These are phyloP conservation scores for Vitis cinerea DNA, from an alignment of 164 flowering plant genomes.

Conservation along the genomic window DNA sequence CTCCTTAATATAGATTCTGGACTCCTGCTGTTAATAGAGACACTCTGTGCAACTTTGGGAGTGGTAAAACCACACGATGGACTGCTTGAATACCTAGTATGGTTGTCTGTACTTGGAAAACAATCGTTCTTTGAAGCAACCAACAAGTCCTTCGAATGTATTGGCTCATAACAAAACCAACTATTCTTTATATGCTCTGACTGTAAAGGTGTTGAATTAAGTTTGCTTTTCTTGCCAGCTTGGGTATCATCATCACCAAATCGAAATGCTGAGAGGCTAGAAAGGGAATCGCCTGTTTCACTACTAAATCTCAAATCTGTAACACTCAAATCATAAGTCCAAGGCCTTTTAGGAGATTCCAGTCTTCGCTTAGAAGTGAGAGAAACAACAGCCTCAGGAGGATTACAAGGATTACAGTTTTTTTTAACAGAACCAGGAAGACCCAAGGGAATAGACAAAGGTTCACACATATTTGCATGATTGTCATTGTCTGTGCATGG, in stretches of 20 bases:
- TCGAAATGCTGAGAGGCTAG: background rate
- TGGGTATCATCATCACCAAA: constrained; percentile 14
- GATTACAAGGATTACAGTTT: background rate
- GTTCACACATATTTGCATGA: background rate
- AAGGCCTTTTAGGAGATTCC: constrained; percentile 26
- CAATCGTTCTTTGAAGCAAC: background rate
- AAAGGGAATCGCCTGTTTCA: too few relatives aligned
- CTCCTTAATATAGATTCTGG: constrained; percentile 32
- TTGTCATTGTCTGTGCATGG: background rate
- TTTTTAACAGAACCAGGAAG: background rate
- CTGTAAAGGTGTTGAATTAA: constrained; percentile 5
- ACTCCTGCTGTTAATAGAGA: constrained; percentile 15
- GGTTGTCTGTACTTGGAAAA: constrained; percentile 4
- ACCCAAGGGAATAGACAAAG: constrained; percentile 4
- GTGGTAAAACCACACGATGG: constrained; percentile 18
- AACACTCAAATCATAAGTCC: constrained; percentile 3
- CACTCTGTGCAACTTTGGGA: constrained; percentile 1
- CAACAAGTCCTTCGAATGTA: constrained; percentile 8
- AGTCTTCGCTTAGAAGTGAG: constrained; percentile 10
- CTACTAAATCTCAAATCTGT: constrained; percentile 4
- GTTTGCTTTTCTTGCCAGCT: constrained; percentile 14
- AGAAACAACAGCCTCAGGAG: constrained; percentile 11
- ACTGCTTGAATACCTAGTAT: constrained; percentile 7
- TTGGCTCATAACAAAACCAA: constrained; percentile 24
- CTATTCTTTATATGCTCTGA: constrained; percentile 12